phyloP scores from a whole-genome alignment of 108 stramenopile species.

The Thalassiosira profunda region DNA sequence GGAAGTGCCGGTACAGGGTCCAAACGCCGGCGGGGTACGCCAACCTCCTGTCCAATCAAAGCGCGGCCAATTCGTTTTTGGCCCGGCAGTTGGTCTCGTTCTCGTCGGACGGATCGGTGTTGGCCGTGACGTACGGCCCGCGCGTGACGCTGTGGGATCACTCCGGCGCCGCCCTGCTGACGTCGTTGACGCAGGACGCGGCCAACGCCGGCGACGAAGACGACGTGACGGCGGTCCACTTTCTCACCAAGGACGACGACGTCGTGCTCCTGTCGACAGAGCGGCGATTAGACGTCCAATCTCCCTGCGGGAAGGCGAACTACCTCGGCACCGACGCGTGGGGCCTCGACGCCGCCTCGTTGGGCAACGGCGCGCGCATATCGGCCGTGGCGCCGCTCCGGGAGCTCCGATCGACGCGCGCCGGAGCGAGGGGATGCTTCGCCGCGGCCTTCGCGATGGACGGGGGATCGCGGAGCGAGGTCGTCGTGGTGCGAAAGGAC shows the following conservation, averaged over 20 bases:
- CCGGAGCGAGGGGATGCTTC: slow-evolving; percentile 27
- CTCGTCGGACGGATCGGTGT: slow-evolving; percentile 74
- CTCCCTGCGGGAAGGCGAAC: slow-evolving; percentile 56
- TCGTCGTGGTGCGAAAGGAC: slow-evolving; percentile 26
- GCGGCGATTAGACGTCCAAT: slow-evolving; percentile 52
- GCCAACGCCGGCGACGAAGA: slow-evolving; percentile 31
- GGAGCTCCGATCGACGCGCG: no score
- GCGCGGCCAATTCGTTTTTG: slow-evolving; percentile 15
- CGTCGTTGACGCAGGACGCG: slow-evolving; percentile 57
- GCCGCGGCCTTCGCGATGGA: slow-evolving; percentile 12
- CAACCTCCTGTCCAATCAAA: slow-evolving; percentile 35
- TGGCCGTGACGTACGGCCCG: slow-evolving; percentile 73
- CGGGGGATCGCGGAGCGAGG: slow-evolving; percentile 20
- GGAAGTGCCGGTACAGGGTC: slow-evolving; percentile 80
- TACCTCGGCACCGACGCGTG: slow-evolving; percentile 53
- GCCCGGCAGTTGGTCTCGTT: slow-evolving; percentile 53
- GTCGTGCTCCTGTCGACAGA: slow-evolving; percentile 55
- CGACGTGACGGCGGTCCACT: slow-evolving; percentile 45
- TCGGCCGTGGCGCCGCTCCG: slow-evolving; percentile 27
- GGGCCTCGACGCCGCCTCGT: slow-evolving; percentile 10
- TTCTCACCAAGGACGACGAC: slow-evolving; percentile 49
- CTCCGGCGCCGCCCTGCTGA: slow-evolving; percentile 62
- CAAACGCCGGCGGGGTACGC: slow-evolving; percentile 77
- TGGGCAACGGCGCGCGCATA: slow-evolving; percentile 17
- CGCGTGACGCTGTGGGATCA: slow-evolving; percentile 83